These are phyloP conservation scores for Globisporangium camurandrum DNA, from an alignment of 352 stramenopile species.

Conservation along the genomic window DNA sequence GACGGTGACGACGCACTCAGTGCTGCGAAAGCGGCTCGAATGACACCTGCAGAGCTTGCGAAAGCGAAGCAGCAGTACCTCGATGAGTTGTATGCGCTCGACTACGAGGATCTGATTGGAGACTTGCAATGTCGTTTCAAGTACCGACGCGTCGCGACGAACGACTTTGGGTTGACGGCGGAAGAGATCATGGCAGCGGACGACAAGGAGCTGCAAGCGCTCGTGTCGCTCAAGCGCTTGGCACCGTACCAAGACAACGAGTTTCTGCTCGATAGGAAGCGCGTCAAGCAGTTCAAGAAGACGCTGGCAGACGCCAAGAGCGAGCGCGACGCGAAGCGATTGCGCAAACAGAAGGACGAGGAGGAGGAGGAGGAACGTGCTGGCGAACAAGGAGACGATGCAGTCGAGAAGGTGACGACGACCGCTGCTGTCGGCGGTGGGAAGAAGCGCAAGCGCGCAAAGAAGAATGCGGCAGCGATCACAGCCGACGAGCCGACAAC, in stretches of 20 bases:
- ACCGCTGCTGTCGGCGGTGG: slow-evolving; percentile 15
- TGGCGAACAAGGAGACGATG: slow-evolving; percentile 9
- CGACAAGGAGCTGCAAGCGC: slow-evolving; percentile 94
- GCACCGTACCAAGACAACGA: slow-evolving; percentile 91
- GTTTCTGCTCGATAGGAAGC: slow-evolving; percentile 59
- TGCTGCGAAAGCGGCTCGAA: slow-evolving; percentile 33
- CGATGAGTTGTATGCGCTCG: slow-evolving; percentile 96
- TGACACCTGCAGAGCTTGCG: slow-evolving; percentile 57
- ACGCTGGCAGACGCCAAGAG: slow-evolving; percentile 33
- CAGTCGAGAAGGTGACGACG: slow-evolving; percentile 29
- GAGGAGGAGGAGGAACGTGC: too few relatives aligned
- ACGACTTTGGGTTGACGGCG: slow-evolving; percentile 95
- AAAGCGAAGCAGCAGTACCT: slow-evolving; percentile 89
- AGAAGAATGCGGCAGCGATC: slow-evolving; percentile 35
- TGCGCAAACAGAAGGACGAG: neutral
- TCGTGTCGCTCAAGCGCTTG: slow-evolving; percentile 96
- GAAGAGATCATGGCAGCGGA: slow-evolving; percentile 97
- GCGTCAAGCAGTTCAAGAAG: slow-evolving; percentile 75
- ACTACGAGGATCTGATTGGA: slow-evolving; percentile 99
- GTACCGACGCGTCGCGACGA: slow-evolving; percentile 92
- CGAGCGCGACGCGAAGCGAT: slow-evolving; percentile 26
- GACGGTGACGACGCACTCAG: slow-evolving; percentile 36
- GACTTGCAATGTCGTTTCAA: slow-evolving; percentile 98
- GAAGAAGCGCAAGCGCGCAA: slow-evolving; percentile 71
- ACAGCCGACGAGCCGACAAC: neutral